These are phyloP conservation scores for Juglanconis sp. DNA, from an alignment of 2,329 filamentous ascomycete species.

Conservation along the genomic window DNA sequence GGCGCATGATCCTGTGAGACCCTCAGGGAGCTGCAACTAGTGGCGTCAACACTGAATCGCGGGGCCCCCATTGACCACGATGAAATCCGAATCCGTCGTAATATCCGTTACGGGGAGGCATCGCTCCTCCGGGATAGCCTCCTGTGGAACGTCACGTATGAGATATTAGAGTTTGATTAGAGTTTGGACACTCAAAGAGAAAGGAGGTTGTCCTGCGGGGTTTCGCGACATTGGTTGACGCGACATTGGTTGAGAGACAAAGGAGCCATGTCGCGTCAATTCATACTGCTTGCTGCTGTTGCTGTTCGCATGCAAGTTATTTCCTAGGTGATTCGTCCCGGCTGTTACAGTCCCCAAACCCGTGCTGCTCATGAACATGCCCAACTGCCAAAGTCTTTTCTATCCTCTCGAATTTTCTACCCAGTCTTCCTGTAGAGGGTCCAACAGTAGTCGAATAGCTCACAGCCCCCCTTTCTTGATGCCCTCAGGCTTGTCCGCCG, in stretches of 20 bases:
- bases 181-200: too few species aligned
- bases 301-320: neutral
- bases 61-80: too few species aligned
- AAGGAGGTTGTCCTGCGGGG: too few species aligned
- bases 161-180: too few species aligned
- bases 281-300: neutral
- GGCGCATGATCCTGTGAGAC: too few species aligned
- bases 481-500: conserved; percentile 33
- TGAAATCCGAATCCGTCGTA: too few species aligned
- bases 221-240: neutral
- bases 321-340: neutral
- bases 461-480: conserved; percentile 17
- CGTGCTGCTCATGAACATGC: neutral
- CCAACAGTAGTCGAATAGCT: neutral
- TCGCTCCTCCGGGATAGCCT: too few species aligned
- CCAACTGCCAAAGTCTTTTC: neutral
- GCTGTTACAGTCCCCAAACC: neutral
- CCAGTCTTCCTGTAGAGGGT: neutral
- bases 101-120: too few species aligned
- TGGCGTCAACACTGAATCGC: too few species aligned
- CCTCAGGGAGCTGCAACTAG: too few species aligned
- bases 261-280: neutral
- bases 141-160: too few species aligned
- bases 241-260: neutral
- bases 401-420: neutral